Evolutionary conservation across 148 eudicot species (phyloP), one percentile per base, ranked within the genome.

Genomic region (Fagopyrum tataricum): DNA sequence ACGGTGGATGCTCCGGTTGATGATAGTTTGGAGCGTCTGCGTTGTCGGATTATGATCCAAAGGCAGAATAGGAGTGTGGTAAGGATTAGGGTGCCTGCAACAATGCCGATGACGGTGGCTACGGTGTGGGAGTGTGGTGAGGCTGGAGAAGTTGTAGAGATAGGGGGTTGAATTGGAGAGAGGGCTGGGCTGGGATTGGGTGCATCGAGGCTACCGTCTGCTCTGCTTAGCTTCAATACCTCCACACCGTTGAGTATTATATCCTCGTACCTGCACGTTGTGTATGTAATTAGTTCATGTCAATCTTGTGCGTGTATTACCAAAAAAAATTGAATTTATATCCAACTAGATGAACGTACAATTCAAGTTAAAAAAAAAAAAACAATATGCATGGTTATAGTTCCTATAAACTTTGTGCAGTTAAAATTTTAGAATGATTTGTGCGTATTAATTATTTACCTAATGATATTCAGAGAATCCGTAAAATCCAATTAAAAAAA

Each of bases 21-120:
- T 64, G 69, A 64, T 17, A 64, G 69, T 37, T 64, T 64, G 1
- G 31, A 24, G 17, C 67, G 67, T 12, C 5, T 61, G 3, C n/a
- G 40, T 11, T 15, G 42, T 7, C 21, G 44, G 44, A 64, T 6
- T 10, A 64, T 4, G 69, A 64, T 31, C 37, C 37, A 2, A 42
- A 62, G 68, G 68, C 6, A 61, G 42, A 1, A 51, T 62, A 3
- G 49, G 73, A 37, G 37, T 42, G 11, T 7, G 44, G 69, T 20
- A 46, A 90, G 84, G 82, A 88, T 89, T 91, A 88, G 82, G 73
- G 23, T 10, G n/a, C 69, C 69, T 4, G 14, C 20, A 15, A 37
- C 8, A 9, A 43, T 18, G 9, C 69, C 69, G 44, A 39, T 20
- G 43, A 64, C 20, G 18, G 44, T 43, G 7, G 11, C 9, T 42